phyloP scores from a whole-genome alignment of 176 grass and related monocot species.

The Puya raimondii region DNA sequence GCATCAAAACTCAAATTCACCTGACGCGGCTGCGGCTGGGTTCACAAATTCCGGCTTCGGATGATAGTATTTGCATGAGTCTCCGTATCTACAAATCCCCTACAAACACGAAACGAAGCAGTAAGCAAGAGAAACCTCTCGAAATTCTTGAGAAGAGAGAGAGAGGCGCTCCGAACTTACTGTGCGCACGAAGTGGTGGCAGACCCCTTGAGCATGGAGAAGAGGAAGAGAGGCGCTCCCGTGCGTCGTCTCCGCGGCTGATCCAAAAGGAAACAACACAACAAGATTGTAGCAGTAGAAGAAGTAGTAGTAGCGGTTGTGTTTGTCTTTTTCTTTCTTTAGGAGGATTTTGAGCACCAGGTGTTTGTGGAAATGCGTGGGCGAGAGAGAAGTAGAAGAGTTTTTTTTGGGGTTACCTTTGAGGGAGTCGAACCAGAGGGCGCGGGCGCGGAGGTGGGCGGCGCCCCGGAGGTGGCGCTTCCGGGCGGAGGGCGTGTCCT shows the following conservation, averaged over 20 bases:
- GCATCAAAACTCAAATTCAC: conserved; percentile 19
- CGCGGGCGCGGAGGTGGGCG: conserved; percentile 56
- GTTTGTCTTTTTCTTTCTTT: too few relatives aligned
- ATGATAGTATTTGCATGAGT: conserved; percentile 76
- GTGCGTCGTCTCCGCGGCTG: conserved; percentile 21
- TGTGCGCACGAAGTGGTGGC: conserved; percentile 69
- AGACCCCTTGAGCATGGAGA: conserved; percentile 34
- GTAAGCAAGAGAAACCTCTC: not conserved
- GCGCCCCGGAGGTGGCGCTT: conserved; percentile 68
- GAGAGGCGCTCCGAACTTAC: conserved; percentile 12
- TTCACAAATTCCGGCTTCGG: conserved; percentile 35
- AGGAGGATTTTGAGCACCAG: not conserved
- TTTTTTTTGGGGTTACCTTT: too few relatives aligned
- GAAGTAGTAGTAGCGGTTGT: too few relatives aligned
- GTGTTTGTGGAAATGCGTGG: conserved; percentile 32
- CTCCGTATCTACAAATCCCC: conserved; percentile 63
- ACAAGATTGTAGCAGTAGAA: too few relatives aligned
- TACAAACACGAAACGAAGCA: conserved; percentile 17
- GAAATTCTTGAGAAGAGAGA: not conserved
- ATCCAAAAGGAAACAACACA: not conserved
- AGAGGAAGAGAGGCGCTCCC: conserved; percentile 6
- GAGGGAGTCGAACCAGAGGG: conserved; percentile 70
- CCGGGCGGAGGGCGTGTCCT: conserved; percentile 65
- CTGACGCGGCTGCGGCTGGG: conserved; percentile 21
- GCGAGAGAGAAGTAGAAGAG: not conserved